Conservation (phyloP, 768 basidiomycete species). For the Tephrocybe sp. region DNA sequence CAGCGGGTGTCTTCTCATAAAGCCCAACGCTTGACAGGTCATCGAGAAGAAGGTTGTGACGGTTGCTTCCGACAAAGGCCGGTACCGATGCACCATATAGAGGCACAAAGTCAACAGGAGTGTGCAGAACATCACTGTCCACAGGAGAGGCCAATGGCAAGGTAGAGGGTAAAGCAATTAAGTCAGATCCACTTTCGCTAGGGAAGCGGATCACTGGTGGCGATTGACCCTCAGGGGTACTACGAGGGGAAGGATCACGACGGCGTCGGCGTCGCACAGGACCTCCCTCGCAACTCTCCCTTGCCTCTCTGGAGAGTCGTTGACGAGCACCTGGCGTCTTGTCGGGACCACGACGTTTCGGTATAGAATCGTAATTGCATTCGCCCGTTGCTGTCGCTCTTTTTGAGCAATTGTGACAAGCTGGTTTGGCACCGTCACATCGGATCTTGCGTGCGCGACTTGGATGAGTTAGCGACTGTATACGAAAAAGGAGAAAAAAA, state of each 20-base stretch:
- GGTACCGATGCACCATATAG: not conserved
- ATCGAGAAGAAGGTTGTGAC: not conserved
- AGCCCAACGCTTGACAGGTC: not conserved
- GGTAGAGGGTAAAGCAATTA: not conserved
- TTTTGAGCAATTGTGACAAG: slow-evolving; percentile 70
- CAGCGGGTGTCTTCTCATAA: slow-evolving; percentile 4
- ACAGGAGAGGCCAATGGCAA: slow-evolving; percentile 12
- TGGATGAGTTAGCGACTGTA: not conserved
- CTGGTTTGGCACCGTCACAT: slow-evolving; percentile 78
- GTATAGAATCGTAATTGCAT: slow-evolving; percentile 67
- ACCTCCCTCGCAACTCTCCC: slow-evolving; percentile 29
- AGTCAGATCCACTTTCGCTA: slow-evolving; percentile 9
- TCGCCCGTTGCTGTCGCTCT: slow-evolving; percentile 40
- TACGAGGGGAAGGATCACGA: slow-evolving; percentile 15
- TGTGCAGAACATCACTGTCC: slow-evolving; percentile 11
- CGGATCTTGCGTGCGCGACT: slow-evolving; percentile 80
- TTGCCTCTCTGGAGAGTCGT: slow-evolving; percentile 44
- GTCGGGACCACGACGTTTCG: slow-evolving; percentile 81
- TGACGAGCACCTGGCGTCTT: slow-evolving; percentile 78
- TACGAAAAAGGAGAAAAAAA: slow-evolving; percentile 8
- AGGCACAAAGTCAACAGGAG: slow-evolving; percentile 11
- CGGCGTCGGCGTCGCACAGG: slow-evolving; percentile 35
- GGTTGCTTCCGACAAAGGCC: not conserved
- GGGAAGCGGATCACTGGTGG: not conserved
- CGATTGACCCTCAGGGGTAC: slow-evolving; percentile 7